Conservation (phyloP, 1,139 yeast species). For the Geotrichum candidum region DNA sequence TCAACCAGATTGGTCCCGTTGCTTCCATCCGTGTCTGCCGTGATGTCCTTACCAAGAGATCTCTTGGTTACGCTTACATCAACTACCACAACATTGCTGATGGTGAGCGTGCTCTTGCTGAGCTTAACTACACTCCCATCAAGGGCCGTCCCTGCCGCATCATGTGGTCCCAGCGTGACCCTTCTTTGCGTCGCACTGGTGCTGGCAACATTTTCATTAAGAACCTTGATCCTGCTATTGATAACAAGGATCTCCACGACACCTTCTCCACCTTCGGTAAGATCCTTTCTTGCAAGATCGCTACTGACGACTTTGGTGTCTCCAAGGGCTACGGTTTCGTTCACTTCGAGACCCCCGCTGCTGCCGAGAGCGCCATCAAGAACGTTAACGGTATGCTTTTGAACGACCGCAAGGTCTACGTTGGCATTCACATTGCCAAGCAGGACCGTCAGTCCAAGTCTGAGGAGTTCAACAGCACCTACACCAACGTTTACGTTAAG, state of each 20-base stretch:
- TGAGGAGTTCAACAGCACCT: constrained; percentile 87
- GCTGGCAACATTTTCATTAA: constrained; percentile 96
- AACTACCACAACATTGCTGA: constrained; percentile 87
- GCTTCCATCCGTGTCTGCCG: constrained; percentile 98
- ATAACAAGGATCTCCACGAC: constrained; percentile 97
- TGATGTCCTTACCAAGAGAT: constrained; percentile 94
- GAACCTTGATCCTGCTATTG: constrained; percentile 97
- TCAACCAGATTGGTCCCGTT: constrained; percentile 93
- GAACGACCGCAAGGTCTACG: constrained; percentile 94
- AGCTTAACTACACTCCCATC: constrained; percentile 87
- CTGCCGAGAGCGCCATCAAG: constrained; percentile 93
- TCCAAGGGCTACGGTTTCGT: constrained; percentile 98
- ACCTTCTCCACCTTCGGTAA: constrained; percentile 96
- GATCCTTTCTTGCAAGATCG: constrained; percentile 95
- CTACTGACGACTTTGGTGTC: constrained; percentile 85
- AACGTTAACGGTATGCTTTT: constrained; percentile 97
- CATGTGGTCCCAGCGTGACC: constrained; percentile 99
- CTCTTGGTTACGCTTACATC: constrained; percentile 97
- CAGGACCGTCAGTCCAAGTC: constrained; percentile 94
- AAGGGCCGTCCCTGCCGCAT: constrained; percentile 98
- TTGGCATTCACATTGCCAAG: constrained; percentile 89
- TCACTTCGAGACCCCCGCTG: constrained; percentile 89
- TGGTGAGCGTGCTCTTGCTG: constrained; percentile 92
- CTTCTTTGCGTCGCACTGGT: constrained; percentile 91
- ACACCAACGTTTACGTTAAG: constrained; percentile 92